Conservation (phyloP, 331 rosid genomes). For the Quercus tomentella region DNA sequence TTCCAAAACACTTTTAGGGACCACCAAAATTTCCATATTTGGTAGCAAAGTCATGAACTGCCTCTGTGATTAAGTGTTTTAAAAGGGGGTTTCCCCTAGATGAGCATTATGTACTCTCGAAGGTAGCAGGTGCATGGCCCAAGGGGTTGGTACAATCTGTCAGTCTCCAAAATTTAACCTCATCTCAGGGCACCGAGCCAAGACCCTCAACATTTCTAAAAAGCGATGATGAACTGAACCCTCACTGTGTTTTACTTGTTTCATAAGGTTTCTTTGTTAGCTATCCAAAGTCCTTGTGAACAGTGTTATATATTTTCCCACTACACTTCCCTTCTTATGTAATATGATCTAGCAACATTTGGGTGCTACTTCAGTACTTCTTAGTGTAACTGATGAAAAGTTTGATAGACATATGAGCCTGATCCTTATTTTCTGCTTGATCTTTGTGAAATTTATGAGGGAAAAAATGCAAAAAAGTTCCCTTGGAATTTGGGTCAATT, state of each 20-base stretch:
- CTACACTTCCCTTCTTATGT: not conserved
- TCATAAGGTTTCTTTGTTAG: not conserved
- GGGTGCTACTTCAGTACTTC: not conserved
- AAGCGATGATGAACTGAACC: not conserved
- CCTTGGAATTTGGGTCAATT: too few relatives aligned
- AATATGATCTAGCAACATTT: not conserved
- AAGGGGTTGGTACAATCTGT: not conserved
- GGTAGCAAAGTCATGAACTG: not conserved
- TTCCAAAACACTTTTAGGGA: not conserved
- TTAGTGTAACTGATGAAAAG: not conserved
- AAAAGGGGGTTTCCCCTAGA: not conserved
- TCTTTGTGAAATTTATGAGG: not conserved
- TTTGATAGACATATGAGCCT: not conserved
- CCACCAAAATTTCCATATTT: not conserved
- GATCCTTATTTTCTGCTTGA: not conserved
- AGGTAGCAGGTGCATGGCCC: not conserved
- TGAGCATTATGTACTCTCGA: not conserved
- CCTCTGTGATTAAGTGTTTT: not conserved
- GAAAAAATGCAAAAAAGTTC: too few relatives aligned
- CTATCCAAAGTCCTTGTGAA: not conserved
- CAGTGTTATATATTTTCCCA: not conserved
- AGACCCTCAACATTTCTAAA: not conserved
- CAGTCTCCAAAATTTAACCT: not conserved
- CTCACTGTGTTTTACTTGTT: not conserved
- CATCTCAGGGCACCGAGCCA: not conserved